Evolutionary conservation across 2,329 filamentous ascomycete species (phyloP).

Genomic region (Calcarisporium arbuscula): DNA sequence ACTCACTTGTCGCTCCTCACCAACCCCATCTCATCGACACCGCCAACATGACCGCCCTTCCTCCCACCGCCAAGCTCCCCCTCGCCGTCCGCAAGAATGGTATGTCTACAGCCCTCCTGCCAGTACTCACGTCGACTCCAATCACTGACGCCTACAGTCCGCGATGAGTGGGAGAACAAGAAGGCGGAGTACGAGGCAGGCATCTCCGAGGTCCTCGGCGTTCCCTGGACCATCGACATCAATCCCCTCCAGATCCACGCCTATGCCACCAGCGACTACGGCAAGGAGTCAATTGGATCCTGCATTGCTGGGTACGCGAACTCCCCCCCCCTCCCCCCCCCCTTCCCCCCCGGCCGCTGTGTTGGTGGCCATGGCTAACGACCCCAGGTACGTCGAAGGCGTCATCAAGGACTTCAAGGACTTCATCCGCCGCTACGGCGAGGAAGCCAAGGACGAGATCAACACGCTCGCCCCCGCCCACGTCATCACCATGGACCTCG

Average conservation of each 20-base stretch:
- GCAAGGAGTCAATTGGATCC: slow-evolving; percentile 34
- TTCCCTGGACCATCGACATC: slow-evolving; percentile 43
- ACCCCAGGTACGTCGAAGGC: slow-evolving; percentile 37
- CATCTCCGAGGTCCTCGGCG: slow-evolving; percentile 38
- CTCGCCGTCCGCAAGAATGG: slow-evolving; percentile 46
- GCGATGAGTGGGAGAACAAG: slow-evolving; percentile 45
- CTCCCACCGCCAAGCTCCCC: slow-evolving; percentile 43
- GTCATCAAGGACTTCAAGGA: slow-evolving; percentile 34
- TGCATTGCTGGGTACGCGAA: slow-evolving; percentile 35
- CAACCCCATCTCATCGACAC: too few species aligned
- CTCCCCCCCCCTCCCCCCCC: not conserved
- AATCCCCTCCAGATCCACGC: slow-evolving; percentile 40
- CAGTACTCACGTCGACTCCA: too few species aligned
- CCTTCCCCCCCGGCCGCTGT: too few species aligned
- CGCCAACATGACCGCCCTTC: slow-evolving; percentile 25
- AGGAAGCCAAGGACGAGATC: slow-evolving; percentile 36
- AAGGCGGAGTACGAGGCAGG: slow-evolving; percentile 36
- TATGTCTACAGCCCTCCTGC: slow-evolving; percentile 17
- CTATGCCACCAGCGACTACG: slow-evolving; percentile 37
- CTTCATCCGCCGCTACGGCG: slow-evolving; percentile 29
- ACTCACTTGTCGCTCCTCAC: too few species aligned
- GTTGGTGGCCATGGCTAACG: not conserved
- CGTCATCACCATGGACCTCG: slow-evolving; percentile 39
- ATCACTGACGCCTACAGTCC: slow-evolving; percentile 28
- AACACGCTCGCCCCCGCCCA: slow-evolving; percentile 40